Conservation (phyloP, 768 basidiomycete genomes). For the Cystofilobasidium ferigula region DNA sequence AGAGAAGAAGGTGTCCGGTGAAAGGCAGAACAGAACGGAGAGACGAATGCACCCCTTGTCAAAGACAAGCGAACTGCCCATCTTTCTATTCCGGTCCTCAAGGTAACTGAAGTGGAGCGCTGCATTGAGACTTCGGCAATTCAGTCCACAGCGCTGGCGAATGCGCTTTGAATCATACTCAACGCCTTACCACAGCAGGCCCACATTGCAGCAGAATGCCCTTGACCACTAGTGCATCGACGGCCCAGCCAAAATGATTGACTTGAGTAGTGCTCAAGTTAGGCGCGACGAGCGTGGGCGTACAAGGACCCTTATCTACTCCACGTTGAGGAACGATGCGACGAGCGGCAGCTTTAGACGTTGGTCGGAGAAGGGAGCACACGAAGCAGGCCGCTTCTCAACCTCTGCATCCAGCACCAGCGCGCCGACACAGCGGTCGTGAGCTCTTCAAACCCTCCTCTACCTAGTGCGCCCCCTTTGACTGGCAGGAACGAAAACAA, state of each 20-base stretch:
- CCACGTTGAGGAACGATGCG: too few species aligned
- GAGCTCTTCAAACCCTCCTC: too few species aligned
- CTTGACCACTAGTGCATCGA: conserved; percentile 64
- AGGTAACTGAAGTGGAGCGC: conserved; percentile 7
- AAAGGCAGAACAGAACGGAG: neutral
- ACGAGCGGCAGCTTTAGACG: too few species aligned
- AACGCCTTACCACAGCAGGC: conserved; percentile 17
- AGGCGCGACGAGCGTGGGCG: conserved; percentile 49
- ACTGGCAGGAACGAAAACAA: too few species aligned
- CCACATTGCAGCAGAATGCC: conserved; percentile 33
- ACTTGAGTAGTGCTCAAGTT: too few species aligned
- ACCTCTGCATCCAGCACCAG: too few species aligned
- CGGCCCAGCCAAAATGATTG: conserved; percentile 43
- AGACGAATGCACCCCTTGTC: conserved; percentile 20
- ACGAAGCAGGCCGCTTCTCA: too few species aligned
- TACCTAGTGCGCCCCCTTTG: too few species aligned
- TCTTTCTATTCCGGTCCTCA: conserved; percentile 28
- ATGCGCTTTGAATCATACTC: conserved; percentile 44
- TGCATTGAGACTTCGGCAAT: conserved; percentile 28
- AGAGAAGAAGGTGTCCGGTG: neutral
- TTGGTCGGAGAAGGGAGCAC: too few species aligned
- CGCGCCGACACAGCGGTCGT: too few species aligned
- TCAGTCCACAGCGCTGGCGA: conserved; percentile 69
- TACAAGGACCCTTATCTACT: too few species aligned
- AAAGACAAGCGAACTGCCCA: conserved; percentile 10